These are phyloP conservation scores for Seiridium unicorne DNA, from an alignment of 2,329 filamentous ascomycete species.

Conservation along the genomic window DNA sequence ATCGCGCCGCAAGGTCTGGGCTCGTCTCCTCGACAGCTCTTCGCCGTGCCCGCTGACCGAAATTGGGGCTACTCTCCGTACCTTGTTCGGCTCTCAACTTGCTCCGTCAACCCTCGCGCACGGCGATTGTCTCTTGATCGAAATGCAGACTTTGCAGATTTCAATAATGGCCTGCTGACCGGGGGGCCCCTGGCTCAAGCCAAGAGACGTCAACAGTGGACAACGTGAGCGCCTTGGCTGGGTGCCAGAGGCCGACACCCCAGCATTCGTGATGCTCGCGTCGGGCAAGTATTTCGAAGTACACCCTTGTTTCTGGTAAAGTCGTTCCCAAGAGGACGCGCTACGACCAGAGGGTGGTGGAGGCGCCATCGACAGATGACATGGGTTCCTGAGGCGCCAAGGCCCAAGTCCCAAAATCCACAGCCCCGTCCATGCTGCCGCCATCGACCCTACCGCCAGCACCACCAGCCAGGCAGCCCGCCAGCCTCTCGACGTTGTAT, in stretches of 20 bases:
- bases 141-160: not conserved
- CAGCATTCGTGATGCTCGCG: not conserved
- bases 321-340: not conserved
- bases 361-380: constrained; percentile 4
- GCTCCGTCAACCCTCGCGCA: not conserved
- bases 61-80: not conserved
- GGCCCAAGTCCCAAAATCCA: not conserved
- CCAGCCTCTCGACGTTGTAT: not conserved
- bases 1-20: not conserved
- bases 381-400: constrained; percentile 5
- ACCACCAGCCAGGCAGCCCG: not conserved
- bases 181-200: not conserved
- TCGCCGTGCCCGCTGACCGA: constrained; percentile 1
- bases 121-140: not conserved
- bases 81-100: not conserved
- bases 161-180: not conserved
- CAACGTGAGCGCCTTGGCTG: constrained; percentile 3
- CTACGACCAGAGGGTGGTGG: constrained; percentile 6
- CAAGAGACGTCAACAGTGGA: not conserved
- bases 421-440: not conserved
- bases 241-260: not conserved
- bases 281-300: constrained; percentile 4
- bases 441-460: not conserved
- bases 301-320: not conserved
- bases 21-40: not conserved